A percentile compares a stretch with the other conserved stretches of the same genome.
Evolutionary conservation across 2,329 filamentous ascomycete species (phyloP).

Genomic region (Colletotrichum filicis): DNA sequence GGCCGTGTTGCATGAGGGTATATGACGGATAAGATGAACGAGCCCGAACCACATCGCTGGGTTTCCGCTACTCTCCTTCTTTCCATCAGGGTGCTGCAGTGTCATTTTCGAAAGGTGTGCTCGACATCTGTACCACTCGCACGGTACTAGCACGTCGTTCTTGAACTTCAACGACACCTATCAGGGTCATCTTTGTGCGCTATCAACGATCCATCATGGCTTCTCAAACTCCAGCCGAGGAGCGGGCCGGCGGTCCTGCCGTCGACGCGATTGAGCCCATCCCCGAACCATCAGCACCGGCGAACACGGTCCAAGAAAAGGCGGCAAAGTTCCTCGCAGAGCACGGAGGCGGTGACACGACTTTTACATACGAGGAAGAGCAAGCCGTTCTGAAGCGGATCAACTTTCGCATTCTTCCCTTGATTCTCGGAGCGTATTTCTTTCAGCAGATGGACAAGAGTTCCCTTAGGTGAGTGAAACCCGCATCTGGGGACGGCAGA

Average conservation of each 20-base stretch:
- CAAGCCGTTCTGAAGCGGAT: conserved; percentile 57
- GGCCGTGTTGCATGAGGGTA: not conserved
- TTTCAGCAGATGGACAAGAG: conserved; percentile 67
- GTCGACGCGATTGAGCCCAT: conserved; percentile 15
- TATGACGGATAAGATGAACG: conserved; percentile 22
- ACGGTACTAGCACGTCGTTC: not conserved
- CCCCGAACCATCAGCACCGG: not conserved
- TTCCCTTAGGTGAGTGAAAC: conserved; percentile 50
- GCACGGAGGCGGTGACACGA: conserved; percentile 47
- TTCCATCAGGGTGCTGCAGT: not conserved
- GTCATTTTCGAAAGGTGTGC: not conserved
- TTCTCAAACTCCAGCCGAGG: not conserved
- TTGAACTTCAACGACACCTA: not conserved
- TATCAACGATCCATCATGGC: not conserved
- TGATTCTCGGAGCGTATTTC: conserved; percentile 66
- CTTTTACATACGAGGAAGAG: conserved; percentile 62
- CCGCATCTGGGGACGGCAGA: too few relatives aligned
- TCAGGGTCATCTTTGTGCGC: too few relatives aligned
- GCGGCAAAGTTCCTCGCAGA: conserved; percentile 57
- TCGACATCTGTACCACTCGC: too few relatives aligned
- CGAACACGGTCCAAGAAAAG: conserved; percentile 46
- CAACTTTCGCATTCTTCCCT: conserved; percentile 59
- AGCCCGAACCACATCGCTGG: not conserved
- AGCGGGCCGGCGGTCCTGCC: not conserved
- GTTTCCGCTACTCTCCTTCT: not conserved